Evolutionary conservation across 78 protist species (phyloP), one percentile per base, ranked within the genome.

Genomic region (Cavenderia fasciculata): DNA sequence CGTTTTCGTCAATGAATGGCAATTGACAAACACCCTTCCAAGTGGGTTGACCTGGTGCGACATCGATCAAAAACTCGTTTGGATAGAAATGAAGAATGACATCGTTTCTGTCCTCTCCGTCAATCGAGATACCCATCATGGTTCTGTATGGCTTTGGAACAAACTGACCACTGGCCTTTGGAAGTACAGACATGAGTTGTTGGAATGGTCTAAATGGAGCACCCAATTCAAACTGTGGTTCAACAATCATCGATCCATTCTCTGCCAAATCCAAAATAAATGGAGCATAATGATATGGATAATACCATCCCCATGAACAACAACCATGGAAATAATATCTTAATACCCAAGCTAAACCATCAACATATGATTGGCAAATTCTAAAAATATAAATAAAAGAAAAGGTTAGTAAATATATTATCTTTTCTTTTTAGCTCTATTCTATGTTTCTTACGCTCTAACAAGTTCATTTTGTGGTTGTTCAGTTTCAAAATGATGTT

Each of bases 111-210:
- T 77, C 94, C 7, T 31, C 59, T 3, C 72, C 86, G 44, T 75
- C 72, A 11, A 68, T 57, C 2, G 40, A 44, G 40, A 77, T 1
- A 49, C 87, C 87, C 97, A 97, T 95, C n/a, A 96, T 51, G 51
- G 19, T 40, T 31, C 63, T 72, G 71, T 77, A 84, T 4, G 86
- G 59, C 14, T n/a, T 43, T n/a, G 98, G 98, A 7, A 96, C 76
- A 54, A 87, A 93, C 63, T 91, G 93, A 40, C 34, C 27, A 56
- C 73, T 47, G 19, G 87, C 70, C 2, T 89, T 71, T 18, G 99
- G 99, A 11, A 98, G 88, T 34, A 98, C 99, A 33, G 95, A 95
- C 98, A 98, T 94, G 40, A 99, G 97, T 96, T 99, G 99, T 70
- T 89, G 84, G 51, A 98, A 85, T n/a, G 99, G 99, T 12, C 29